Evolutionary conservation across 345 rosid genomes (phyloP), one percentile per base, ranked within the genome.

Genomic region (Ceriops decandra): DNA sequence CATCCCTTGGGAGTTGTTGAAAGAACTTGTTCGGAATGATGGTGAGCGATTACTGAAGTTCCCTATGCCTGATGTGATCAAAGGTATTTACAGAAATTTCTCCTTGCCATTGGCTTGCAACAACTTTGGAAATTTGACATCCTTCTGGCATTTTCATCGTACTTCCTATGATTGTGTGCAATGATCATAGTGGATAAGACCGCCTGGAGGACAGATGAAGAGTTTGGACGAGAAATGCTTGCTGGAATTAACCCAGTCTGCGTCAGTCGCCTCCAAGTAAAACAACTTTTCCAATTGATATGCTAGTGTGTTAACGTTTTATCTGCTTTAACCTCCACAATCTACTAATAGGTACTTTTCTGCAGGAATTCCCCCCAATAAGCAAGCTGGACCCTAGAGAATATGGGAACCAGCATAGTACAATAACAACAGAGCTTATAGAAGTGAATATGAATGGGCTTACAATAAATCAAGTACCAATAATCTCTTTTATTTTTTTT

Each of bases 1-100:
- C 68, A 77, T 95, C 59, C 96, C 99, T 0, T 91, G 91, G 95
- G 97, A 89, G 85, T 64, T 91, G 89, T 77, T 91, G 57, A 85
- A 78, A 76, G 99, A 95, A 79, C 96, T 95, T 8, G 74, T 84
- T 67, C 95, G 95, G 9, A 88, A 75, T 7, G 95, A 89, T 7
- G 97, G 99, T 7, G 97, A 91, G 51, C 68, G 80, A 36, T 78
- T 82, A 57, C 77, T 88, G 76, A 85, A 89, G 71, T 91, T 88
- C 74, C 99, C 97, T 4, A 64, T 74, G 77, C 99, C 97, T 67
- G 89, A 86, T 58, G 88, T 91, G 69, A 90, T 95, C 71, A 88
- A 83, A 87, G 97, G 99, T 91, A 72, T 24, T 1, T 36, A 10
- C 42, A 22, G 24, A 52, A 17, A 15, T 62, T 19, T 24, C 15